phyloP scores from a whole-genome alignment of 331 rosid species.

The Phaseolus coccineus region DNA sequence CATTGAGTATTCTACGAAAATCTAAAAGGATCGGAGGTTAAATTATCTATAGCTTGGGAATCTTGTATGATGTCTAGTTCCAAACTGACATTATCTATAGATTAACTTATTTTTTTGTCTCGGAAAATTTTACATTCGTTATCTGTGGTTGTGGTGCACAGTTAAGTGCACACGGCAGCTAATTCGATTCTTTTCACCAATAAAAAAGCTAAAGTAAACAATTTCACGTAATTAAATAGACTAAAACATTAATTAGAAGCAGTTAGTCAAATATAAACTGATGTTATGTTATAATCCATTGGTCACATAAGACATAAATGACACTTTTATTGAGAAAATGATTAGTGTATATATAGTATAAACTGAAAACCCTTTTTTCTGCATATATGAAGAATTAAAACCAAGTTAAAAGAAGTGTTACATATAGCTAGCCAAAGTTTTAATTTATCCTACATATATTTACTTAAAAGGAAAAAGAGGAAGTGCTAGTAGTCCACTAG shows the following conservation, averaged over 20 bases:
- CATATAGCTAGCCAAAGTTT: background rate
- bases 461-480: background rate
- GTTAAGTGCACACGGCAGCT: background rate
- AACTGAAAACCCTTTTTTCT: background rate
- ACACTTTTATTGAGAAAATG: background rate
- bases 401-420: background rate
- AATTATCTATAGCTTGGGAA: too few species aligned
- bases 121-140: background rate
- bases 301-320: background rate
- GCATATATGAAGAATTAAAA: background rate
- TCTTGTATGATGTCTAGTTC: background rate
- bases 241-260: background rate
- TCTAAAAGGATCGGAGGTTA: background rate
- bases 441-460: background rate
- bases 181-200: background rate
- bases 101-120: background rate
- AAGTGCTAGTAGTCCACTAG: background rate
- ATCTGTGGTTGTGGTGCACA: background rate
- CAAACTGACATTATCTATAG: background rate
- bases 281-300: background rate
- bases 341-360: background rate
- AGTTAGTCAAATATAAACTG: background rate
- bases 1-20: background rate
- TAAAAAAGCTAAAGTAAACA: background rate
- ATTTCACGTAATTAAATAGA: background rate